Percentiles rank a stretch among this genome's conserved stretches.
Conservation (phyloP, 75 land plant genomes). For the Larix kaempferi region DNA sequence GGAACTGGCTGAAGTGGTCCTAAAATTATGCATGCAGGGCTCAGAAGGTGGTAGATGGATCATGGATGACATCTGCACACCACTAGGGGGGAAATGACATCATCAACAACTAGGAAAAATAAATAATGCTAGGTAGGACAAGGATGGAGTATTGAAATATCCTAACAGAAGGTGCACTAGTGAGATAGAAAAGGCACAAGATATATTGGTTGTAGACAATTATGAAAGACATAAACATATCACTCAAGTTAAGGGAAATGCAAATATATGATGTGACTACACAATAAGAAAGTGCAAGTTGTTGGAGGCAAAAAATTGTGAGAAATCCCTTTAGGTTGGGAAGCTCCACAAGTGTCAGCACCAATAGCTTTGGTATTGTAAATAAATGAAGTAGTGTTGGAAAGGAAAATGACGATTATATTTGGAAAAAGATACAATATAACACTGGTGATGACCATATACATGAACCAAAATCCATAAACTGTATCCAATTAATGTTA, state of each 20-base stretch:
- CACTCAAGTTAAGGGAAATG: constrained; percentile 7
- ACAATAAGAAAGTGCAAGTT: constrained; percentile 11
- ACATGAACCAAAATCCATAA: not conserved
- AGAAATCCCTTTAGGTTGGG: constrained; percentile 4
- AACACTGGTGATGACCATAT: not conserved
- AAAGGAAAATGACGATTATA: constrained; percentile 25
- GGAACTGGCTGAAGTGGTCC: no score
- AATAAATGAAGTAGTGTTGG: constrained; percentile 19
- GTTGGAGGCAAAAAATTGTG: constrained; percentile 15
- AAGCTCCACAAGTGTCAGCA: constrained; percentile 1
- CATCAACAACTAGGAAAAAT: no score
- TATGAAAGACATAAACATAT: not conserved
- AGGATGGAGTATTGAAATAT: no score
- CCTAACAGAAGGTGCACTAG: no score
- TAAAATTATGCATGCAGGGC: no score
- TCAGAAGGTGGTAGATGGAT: no score
- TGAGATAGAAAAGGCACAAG: no score
- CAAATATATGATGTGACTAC: not conserved
- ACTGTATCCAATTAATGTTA: not conserved
- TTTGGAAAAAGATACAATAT: constrained; percentile 40
- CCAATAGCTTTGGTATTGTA: constrained; percentile 1
- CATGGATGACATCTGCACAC: no score
- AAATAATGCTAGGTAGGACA: no score
- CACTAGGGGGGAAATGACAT: no score
- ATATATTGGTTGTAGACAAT: not conserved